Base-by-base conservation (phyloP, 2,329 filamentous ascomycete genomes). In the Leptoxyphium fumago region DNA sequence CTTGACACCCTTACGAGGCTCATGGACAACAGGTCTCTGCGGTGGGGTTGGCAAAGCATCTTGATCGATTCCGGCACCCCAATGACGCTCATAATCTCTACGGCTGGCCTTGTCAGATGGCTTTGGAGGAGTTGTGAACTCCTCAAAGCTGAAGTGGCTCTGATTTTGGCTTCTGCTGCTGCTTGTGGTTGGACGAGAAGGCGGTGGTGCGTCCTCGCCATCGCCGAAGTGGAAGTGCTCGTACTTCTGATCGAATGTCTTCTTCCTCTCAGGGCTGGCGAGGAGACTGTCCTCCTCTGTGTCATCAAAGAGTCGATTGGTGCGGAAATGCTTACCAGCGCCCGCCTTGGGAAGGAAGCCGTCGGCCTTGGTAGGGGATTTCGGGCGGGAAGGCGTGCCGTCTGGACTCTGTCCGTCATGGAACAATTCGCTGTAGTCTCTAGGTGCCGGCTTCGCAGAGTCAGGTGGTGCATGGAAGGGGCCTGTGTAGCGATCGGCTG, bases 121-220 rank as follows among this genome's bases (percentile, higher is more conserved):
- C 70, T 94, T 94, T 51, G 81, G 74, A 0, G 89, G 89, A 0
- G 88, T 94, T 13, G 70, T 68, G 55, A 94, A 94, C 64, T 94
- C 87, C 48, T 85, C 77, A 62, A 96, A 96, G 41, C 78, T 78
- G 87, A 89, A 95, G 49, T 84, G 80, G 50, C 78, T 78, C 11
- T 36, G 11, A 46, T 72, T 68, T 59, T 85, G 80, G 66, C 44
- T 84, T 50, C 52, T 44, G 54, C 48, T 43, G 45, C 46, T 9
- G 48, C 39, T 72, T 73, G 43, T 71, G 62, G 15, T 70, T 61
- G 17, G 64, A 57, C 56, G 54, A 13, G 14, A 18, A 40, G 38
- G 3, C 2, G 38, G 11, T 40, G 38, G 38, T 5, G 38, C 11
- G 13, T 40, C 38, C 17, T 40, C 21, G 10, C 38, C 13, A 28